Conservation (phyloP, 306 rosid species). For the Trifolium subterraneum region DNA sequence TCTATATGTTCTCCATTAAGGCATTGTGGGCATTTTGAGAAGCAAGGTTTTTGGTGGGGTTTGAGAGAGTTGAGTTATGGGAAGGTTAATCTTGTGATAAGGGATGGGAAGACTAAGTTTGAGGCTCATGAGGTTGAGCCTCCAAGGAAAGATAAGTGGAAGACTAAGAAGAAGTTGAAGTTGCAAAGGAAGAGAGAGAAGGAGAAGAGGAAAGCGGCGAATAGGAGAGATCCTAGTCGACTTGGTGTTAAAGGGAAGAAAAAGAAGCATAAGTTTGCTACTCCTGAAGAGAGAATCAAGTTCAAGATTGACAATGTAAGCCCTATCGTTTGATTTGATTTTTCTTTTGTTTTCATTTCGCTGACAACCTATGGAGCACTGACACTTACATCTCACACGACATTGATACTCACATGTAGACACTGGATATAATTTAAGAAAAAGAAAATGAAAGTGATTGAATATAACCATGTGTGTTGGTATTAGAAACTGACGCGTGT, state of each 20-base stretch:
- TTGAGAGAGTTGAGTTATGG: constrained; percentile 74
- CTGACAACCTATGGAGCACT: background rate
- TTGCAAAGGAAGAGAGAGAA: constrained; percentile 76
- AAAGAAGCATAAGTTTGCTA: constrained; percentile 69
- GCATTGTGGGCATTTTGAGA: constrained; percentile 35
- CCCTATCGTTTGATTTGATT: background rate
- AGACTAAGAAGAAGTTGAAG: constrained; percentile 82
- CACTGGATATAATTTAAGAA: background rate
- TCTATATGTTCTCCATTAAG: constrained; percentile 38
- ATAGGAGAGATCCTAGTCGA: constrained; percentile 83
- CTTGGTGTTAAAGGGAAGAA: constrained; percentile 74
- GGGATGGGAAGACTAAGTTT: constrained; percentile 79
- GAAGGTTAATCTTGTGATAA: constrained; percentile 72
- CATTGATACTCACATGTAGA: background rate
- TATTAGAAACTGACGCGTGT: background rate
- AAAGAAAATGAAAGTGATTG: background rate
- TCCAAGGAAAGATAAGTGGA: constrained; percentile 83
- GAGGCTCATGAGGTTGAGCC: constrained; percentile 69
- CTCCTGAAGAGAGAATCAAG: constrained; percentile 75
- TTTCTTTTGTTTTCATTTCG: background rate
- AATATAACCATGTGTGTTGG: background rate
- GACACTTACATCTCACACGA: background rate
- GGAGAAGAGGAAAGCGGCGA: constrained; percentile 76
- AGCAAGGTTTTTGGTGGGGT: constrained; percentile 47
- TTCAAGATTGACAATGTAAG: constrained; percentile 83